Evolutionary conservation across 306 rosid species (phyloP).

Genomic region (Dalbergia oliveri): DNA sequence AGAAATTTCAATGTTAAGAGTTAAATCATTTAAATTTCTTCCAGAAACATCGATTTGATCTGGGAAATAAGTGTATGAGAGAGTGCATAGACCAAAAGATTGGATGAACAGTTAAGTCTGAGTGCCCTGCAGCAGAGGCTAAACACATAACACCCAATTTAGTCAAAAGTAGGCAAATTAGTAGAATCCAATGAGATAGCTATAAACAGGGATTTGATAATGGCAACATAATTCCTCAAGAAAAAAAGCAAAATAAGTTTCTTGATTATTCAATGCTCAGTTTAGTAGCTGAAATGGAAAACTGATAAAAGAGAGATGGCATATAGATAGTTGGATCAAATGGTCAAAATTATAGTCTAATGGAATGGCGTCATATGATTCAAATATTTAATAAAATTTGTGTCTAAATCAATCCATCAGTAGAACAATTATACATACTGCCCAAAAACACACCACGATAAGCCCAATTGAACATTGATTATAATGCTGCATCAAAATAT

Average conservation of each 20-base stretch:
- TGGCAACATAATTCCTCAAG: not conserved
- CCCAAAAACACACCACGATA: constrained; percentile 1
- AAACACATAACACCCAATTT: not conserved
- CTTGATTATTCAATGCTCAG: constrained; percentile 13
- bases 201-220: not conserved
- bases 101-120: not conserved
- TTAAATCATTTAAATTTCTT: not conserved
- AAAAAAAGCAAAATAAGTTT: constrained; percentile 1
- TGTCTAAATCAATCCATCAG: not conserved
- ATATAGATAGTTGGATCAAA: constrained; percentile 11
- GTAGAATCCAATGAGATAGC: constrained; percentile 3
- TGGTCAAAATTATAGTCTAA: not conserved
- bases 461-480: not conserved
- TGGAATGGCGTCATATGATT: not conserved
- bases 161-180: not conserved
- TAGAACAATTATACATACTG: not conserved
- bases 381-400: not conserved
- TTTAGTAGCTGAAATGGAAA: not conserved
- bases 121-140: not conserved
- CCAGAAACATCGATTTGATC: not conserved
- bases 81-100: not conserved
- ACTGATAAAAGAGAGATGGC: not conserved
- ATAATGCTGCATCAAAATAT: not conserved
- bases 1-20: not conserved
- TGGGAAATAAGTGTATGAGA: not conserved